Percentiles rank a stretch among this genome's conserved stretches.
Evolutionary conservation across 2,329 filamentous ascomycete genomes (phyloP).

Genomic region (Cladosporium sp.): DNA sequence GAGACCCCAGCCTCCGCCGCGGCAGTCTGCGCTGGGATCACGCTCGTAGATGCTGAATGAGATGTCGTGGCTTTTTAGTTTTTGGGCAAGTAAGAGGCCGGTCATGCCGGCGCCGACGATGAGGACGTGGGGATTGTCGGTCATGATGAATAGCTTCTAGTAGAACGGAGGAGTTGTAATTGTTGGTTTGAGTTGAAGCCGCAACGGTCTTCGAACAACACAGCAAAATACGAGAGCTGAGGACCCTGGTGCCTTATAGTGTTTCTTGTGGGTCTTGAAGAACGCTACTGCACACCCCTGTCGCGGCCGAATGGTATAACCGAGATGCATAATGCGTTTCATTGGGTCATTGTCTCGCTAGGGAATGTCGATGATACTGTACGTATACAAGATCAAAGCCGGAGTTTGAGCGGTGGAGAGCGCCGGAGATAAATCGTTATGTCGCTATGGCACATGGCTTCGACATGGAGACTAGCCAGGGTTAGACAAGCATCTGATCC

Average conservation of each 20-base stretch:
- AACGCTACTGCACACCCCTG: constrained; percentile 2
- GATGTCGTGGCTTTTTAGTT: constrained; percentile 21
- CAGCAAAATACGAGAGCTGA: neutral
- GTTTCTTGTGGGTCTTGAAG: neutral
- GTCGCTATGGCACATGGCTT: neutral
- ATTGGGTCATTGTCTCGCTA: neutral
- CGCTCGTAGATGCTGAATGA: constrained; percentile 25
- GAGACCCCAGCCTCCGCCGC: constrained; percentile 54
- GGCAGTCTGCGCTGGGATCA: constrained; percentile 14
- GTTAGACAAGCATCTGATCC: neutral
- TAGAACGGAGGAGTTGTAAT: neutral
- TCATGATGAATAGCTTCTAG: neutral
- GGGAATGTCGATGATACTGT: neutral
- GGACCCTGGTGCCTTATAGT: neutral
- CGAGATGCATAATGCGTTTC: neutral
- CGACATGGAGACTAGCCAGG: neutral
- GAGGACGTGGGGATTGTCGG: constrained; percentile 18
- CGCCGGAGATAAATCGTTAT: neutral
- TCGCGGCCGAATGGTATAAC: neutral
- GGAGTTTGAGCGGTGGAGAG: neutral
- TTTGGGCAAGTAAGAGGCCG: constrained; percentile 24
- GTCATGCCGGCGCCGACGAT: constrained; percentile 26
- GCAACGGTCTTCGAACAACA: constrained; percentile 4
- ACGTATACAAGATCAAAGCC: neutral
- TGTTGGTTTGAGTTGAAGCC: neutral